Evolutionary conservation across 176 grass and related monocot genomes (phyloP).

Genomic region (Carex scoparia): DNA sequence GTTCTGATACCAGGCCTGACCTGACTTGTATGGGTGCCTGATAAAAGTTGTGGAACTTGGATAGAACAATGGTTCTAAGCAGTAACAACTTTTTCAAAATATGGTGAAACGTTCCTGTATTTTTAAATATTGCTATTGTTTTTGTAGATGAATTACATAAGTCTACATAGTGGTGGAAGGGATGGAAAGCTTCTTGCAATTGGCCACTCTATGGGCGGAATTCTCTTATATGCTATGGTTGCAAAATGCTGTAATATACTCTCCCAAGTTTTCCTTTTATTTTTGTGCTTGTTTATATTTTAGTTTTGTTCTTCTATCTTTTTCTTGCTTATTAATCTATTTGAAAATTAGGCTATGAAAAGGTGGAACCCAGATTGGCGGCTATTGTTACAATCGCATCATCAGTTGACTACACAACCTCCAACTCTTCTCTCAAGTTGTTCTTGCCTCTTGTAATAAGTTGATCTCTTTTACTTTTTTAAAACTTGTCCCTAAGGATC

Average conservation of each 20-base stretch:
- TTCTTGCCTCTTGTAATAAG: slow-evolving; percentile 75
- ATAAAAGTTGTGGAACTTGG: not conserved
- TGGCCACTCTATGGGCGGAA: slow-evolving; percentile 96
- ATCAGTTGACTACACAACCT: slow-evolving; percentile 94
- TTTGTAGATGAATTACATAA: slow-evolving; percentile 87
- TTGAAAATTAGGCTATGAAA: slow-evolving; percentile 48
- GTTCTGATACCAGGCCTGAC: not conserved
- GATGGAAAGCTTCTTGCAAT: slow-evolving; percentile 89
- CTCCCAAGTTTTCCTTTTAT: slow-evolving; percentile 16
- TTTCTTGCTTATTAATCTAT: slow-evolving; percentile 35
- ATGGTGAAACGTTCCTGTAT: slow-evolving; percentile 1
- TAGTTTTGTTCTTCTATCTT: slow-evolving; percentile 14
- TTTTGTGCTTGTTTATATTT: slow-evolving; percentile 8
- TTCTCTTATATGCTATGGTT: slow-evolving; percentile 78
- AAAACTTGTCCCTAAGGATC: not conserved
- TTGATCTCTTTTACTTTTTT: slow-evolving; percentile 19
- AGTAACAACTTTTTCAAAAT: not conserved
- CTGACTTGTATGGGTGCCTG: not conserved
- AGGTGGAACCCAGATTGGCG: slow-evolving; percentile 48
- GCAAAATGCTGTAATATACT: slow-evolving; percentile 71
- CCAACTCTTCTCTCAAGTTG: slow-evolving; percentile 90
- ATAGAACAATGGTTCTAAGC: not conserved
- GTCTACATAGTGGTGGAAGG: slow-evolving; percentile 45
- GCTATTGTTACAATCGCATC: slow-evolving; percentile 84
- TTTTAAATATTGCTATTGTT: slow-evolving; percentile 19